A percentile compares a stretch with the other conserved stretches of the same genome.
These are phyloP conservation scores for Mucor mucedo DNA, from an alignment of 371 early-diverging fungal genomes.

Conservation along the genomic window DNA sequence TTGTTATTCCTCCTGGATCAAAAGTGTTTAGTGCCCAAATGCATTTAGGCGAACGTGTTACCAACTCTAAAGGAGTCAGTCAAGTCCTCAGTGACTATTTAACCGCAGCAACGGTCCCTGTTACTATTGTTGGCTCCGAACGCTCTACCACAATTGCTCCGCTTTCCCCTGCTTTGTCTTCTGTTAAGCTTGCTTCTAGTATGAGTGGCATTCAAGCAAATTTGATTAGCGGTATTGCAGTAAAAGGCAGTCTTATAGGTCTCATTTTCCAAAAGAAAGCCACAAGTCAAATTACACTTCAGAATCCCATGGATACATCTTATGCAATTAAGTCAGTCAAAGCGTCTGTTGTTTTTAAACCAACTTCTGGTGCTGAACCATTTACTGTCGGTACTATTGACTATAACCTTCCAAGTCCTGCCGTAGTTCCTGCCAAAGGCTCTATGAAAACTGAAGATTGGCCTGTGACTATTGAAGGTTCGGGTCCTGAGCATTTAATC, in stretches of 20 bases:
- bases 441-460: slow-evolving; percentile 19
- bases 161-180: slow-evolving; percentile 46
- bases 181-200: slow-evolving; percentile 47
- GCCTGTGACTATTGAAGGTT: slow-evolving; percentile 27
- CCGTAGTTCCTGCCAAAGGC: slow-evolving; percentile 29
- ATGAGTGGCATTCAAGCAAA: slow-evolving; percentile 56
- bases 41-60: slow-evolving; percentile 30
- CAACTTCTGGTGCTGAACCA: slow-evolving; percentile 8
- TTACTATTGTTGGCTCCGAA: slow-evolving; percentile 47
- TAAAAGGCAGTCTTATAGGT: slow-evolving; percentile 20
- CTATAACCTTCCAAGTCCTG: slow-evolving; percentile 27
- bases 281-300: slow-evolving; percentile 40
- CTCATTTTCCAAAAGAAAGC: slow-evolving; percentile 21
- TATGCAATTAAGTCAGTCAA: slow-evolving; percentile 33
- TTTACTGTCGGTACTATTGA: slow-evolving; percentile 34
- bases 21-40: slow-evolving; percentile 46
- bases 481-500: slow-evolving; percentile 12
- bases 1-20: slow-evolving; percentile 54
- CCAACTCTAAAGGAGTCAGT: slow-evolving; percentile 26
- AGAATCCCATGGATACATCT: slow-evolving; percentile 51
- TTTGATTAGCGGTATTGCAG: slow-evolving; percentile 39
- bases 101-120: slow-evolving; percentile 45
- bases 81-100: slow-evolving; percentile 43
- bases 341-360: slow-evolving; percentile 31
- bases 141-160: slow-evolving; percentile 51